Conservation (phyloP, 2,329 filamentous ascomycete genomes). For the Fonsecaea nubica region DNA sequence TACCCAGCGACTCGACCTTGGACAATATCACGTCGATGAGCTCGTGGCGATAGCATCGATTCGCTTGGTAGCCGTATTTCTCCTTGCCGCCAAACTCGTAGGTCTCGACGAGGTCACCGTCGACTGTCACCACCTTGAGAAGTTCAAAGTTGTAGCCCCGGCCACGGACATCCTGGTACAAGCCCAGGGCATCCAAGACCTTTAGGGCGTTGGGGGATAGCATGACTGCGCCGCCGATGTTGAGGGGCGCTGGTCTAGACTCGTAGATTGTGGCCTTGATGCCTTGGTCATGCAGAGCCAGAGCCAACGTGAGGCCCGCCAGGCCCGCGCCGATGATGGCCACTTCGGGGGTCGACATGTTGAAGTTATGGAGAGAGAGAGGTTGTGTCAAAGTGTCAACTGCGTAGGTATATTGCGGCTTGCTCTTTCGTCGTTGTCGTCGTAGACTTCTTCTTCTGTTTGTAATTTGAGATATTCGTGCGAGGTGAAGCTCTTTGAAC, state of each 20-base stretch:
- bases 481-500: too few species aligned
- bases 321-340: slow-evolving; percentile 59
- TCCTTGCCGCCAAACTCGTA: slow-evolving; percentile 40
- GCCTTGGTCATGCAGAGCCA: slow-evolving; percentile 59
- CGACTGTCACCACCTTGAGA: slow-evolving; percentile 56
- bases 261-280: slow-evolving; percentile 63
- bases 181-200: slow-evolving; percentile 58
- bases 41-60: slow-evolving; percentile 62
- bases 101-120: slow-evolving; percentile 43
- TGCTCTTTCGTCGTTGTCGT: too few species aligned
- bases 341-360: slow-evolving; percentile 40
- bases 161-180: slow-evolving; percentile 55
- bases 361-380: background rate
- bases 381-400: background rate
- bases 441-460: too few species aligned
- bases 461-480: too few species aligned
- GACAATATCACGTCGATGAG: slow-evolving; percentile 59
- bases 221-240: slow-evolving; percentile 64
- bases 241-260: slow-evolving; percentile 51
- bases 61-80: slow-evolving; percentile 60
- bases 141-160: slow-evolving; percentile 60
- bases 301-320: slow-evolving; percentile 61
- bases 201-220: slow-evolving; percentile 65
- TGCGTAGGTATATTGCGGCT: too few species aligned
- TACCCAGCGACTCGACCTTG: slow-evolving; percentile 49